Evolutionary conservation across 192 early-diverging fungal species (phyloP).

Genomic region (Coemansia sp.): DNA sequence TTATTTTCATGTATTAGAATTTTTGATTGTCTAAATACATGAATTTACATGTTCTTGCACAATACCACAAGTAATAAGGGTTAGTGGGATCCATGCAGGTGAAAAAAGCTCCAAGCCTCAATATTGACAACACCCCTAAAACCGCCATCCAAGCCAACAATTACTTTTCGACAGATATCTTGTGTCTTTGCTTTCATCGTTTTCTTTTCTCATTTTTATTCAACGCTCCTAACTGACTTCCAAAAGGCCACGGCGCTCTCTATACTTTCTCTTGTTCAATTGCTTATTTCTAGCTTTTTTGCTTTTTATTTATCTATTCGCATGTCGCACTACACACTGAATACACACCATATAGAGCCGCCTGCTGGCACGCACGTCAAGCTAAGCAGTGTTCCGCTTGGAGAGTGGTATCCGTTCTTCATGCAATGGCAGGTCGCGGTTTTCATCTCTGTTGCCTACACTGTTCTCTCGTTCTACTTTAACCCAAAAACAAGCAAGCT

Average conservation of each 20-base stretch:
- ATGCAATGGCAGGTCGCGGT: constrained; percentile 73
- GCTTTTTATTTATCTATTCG: not conserved
- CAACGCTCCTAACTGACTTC: not conserved
- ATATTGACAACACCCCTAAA: too few relatives aligned
- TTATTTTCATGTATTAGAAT: too few relatives aligned
- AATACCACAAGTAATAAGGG: too few relatives aligned
- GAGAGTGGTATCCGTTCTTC: constrained; percentile 68
- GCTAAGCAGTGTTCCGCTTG: constrained; percentile 61
- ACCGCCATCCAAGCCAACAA: not conserved
- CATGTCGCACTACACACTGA: not conserved
- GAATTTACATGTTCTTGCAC: too few relatives aligned
- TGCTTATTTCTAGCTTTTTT: not conserved
- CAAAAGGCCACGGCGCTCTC: not conserved
- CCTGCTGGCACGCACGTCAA: constrained; percentile 30
- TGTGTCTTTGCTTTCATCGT: not conserved
- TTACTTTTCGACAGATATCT: not conserved
- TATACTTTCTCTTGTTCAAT: not conserved
- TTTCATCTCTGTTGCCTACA: constrained; percentile 59
- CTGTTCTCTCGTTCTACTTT: constrained; percentile 38
- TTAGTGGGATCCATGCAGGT: too few relatives aligned
- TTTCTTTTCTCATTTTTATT: not conserved
- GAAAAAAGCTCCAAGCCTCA: too few relatives aligned
- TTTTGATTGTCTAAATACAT: too few relatives aligned
- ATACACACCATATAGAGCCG: constrained; percentile 18
- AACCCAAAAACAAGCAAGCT: constrained; percentile 19